Base-by-base conservation (phyloP, 2,329 filamentous ascomycete genomes). In the Diaporthe humulicola region DNA sequence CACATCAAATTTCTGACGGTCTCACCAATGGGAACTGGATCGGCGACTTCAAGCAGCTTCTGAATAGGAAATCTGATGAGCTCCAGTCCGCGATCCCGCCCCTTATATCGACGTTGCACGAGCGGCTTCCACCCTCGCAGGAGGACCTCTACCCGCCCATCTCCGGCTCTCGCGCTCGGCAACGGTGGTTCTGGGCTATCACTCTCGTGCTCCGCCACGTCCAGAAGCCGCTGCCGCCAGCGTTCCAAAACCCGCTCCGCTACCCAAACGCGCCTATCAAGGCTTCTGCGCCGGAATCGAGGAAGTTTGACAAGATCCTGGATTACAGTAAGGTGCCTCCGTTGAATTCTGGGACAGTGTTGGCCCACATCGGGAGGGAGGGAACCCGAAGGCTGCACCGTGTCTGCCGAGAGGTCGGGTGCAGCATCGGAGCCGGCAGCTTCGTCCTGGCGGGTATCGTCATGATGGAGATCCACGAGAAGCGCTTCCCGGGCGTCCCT, bases 381-480 rank as follows among this genome's bases (percentile, higher is more conserved):
- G 77, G 74, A 5, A 79, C 76, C 52, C 70, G 54, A 36, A 74
- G 78, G 14, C 76, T 79, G 17, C 78, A 77, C 38, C 74, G 75
- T 2, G 73, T 79, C 3, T 80, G 78, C 45, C 75, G 74, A 38
- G 75, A 78, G 56, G 77, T 77, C 8, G 76, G 76, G 7, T 76
- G 77, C 30, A 79, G 78, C 71, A 72, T 80, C 15, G 79, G 79
- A 0, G 79, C 79, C 10, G 79, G 78, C 19, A 66, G 66, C 33
- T 75, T 75, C 64, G 79, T 77, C 2, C 73, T 79, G 1, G 78
- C 79, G 4, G 78, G 73, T 1, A 77, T 79, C 45, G 77, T 73
- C 3, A 79, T 80, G 79, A 80, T 79, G 79, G 75, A 77, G 50
- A 64, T 78, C 14, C 75, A 80, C 76, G 79, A 79, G 71, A 45